These are phyloP conservation scores for Pseudogymnoascus sp. DNA, from an alignment of 2,329 filamentous ascomycete genomes.

Conservation along the genomic window DNA sequence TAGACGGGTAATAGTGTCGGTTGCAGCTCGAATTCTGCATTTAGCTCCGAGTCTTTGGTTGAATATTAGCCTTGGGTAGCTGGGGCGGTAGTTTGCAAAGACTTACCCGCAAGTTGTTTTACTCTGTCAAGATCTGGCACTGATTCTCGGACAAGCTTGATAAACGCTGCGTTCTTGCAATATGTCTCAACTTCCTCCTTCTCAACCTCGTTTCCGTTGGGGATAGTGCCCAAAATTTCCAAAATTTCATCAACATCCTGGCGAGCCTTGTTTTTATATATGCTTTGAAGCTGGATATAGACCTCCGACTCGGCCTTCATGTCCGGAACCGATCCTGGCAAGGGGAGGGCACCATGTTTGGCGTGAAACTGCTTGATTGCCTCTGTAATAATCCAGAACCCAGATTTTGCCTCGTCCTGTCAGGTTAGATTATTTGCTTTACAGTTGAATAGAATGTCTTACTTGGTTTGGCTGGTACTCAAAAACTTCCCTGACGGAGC, in stretches of 20 bases:
- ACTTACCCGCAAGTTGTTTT: constrained; percentile 7
- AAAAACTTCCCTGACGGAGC: constrained; percentile 70
- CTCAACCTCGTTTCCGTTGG: constrained; percentile 48
- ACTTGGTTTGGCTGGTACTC: constrained; percentile 48
- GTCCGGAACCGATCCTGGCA: constrained; percentile 83
- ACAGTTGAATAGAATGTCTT: constrained; percentile 28
- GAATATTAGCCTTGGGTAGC: constrained; percentile 12
- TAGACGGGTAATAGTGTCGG: constrained; percentile 62
- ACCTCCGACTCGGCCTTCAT: constrained; percentile 94
- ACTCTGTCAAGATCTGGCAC: background rate
- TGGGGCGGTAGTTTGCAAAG: background rate
- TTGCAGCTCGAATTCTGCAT: constrained; percentile 32
- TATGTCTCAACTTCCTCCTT: constrained; percentile 77
- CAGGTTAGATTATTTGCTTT: background rate
- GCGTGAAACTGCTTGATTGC: constrained; percentile 72
- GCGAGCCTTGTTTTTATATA: constrained; percentile 85
- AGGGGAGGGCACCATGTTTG: constrained; percentile 64
- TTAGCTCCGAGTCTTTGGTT: constrained; percentile 8
- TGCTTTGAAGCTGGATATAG: constrained; percentile 82
- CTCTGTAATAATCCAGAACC: constrained; percentile 83
- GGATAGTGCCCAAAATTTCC: constrained; percentile 46
- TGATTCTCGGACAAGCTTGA: constrained; percentile 66
- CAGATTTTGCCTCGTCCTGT: constrained; percentile 43
- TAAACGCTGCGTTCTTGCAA: constrained; percentile 90
- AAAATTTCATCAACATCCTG: constrained; percentile 71